Conservation (phyloP, 163 green algal species). For the Trebouxiophyceae sp. region DNA sequence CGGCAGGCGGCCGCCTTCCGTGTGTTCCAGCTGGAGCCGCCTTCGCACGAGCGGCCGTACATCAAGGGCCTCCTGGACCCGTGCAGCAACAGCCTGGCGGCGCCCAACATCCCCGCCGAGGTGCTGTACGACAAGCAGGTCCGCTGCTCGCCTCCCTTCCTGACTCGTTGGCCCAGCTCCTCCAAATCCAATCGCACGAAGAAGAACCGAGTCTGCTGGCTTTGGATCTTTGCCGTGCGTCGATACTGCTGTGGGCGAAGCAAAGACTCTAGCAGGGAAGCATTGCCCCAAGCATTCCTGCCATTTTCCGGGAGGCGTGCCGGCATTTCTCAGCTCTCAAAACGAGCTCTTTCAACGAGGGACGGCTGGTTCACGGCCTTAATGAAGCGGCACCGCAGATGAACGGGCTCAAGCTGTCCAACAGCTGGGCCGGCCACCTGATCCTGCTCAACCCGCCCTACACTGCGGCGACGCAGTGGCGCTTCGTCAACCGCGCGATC, state of each 20-base stretch:
- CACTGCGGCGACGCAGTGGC: conserved; percentile 52
- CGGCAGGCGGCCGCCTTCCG: conserved; percentile 46
- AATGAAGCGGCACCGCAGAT: conserved; percentile 22
- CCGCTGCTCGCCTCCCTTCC: too few species aligned
- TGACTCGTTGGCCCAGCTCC: too few species aligned
- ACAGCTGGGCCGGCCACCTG: conserved; percentile 63
- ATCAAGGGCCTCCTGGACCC: conserved; percentile 74
- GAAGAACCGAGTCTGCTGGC: too few species aligned
- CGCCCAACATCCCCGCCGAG: conserved; percentile 77
- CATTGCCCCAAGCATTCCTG: too few species aligned
- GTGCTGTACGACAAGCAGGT: conserved; percentile 66
- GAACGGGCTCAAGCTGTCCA: conserved; percentile 61
- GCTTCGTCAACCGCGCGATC: conserved; percentile 76
- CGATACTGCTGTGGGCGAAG: too few species aligned
- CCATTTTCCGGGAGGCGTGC: too few species aligned
- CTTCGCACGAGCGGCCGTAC: conserved; percentile 45
- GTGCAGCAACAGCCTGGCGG: conserved; percentile 69
- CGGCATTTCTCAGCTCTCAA: background rate
- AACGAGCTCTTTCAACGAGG: too few species aligned
- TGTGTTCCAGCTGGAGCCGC: conserved; percentile 56
- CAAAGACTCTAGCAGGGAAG: too few species aligned
- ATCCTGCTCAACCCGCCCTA: conserved; percentile 80
- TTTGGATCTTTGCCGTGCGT: too few species aligned
- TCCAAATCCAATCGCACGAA: too few species aligned
- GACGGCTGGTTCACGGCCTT: background rate